phyloP scores from a whole-genome alignment of 768 basidiomycete genomes.

The Mycena pura region DNA sequence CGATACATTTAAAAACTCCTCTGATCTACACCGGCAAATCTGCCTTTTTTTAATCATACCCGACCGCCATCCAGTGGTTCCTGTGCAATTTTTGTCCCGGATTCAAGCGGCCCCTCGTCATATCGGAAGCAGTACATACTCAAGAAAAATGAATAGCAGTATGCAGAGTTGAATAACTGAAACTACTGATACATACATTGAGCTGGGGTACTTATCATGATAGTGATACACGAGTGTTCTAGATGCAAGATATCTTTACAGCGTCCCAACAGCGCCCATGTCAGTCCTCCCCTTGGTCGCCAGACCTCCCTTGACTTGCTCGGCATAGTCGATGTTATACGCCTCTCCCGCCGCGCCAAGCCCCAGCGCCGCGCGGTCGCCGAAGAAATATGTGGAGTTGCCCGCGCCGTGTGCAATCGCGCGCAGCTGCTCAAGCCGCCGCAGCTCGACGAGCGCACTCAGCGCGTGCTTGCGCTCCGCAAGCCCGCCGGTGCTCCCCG shows the following conservation, averaged over 20 bases:
- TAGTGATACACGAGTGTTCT: not conserved
- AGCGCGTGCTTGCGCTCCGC: conserved; percentile 49
- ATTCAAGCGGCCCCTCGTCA: no score
- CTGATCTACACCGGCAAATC: no score
- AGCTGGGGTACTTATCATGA: not conserved
- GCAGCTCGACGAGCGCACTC: conserved; percentile 52
- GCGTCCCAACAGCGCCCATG: not conserved
- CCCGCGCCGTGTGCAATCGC: conserved; percentile 57
- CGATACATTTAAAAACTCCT: no score
- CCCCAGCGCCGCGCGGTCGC: conserved; percentile 41
- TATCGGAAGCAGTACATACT: no score
- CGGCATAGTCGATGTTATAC: conserved; percentile 56
- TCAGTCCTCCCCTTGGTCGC: conserved; percentile 5
- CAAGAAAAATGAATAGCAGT: no score
- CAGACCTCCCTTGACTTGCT: conserved; percentile 48
- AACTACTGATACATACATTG: no score
- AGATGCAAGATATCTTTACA: no score
- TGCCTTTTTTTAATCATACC: no score
- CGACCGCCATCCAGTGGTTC: no score
- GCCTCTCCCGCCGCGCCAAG: conserved; percentile 44
- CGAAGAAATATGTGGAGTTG: conserved; percentile 66
- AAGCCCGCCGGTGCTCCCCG: conserved; percentile 33
- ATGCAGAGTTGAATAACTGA: no score
- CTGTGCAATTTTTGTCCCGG: no score
- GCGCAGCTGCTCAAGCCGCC: conserved; percentile 57